phyloP scores from a whole-genome alignment of 495 filamentous ascomycete genomes.

The Diplogelasinospora grovesii region DNA sequence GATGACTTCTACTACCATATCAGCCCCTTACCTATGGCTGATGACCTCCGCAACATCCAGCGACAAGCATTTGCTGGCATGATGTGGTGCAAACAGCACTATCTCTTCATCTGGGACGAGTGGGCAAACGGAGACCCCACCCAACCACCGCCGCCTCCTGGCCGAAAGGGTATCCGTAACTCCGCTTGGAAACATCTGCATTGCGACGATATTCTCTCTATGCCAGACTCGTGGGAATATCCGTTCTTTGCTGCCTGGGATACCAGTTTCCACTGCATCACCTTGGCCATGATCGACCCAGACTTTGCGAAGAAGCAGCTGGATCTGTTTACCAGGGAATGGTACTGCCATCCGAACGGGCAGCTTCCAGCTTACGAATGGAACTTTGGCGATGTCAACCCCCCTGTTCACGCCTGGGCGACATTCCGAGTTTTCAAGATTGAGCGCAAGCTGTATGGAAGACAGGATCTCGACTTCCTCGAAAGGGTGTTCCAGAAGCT shows the following conservation, averaged over 20 bases:
- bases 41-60: constrained; percentile 92
- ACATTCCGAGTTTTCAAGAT: constrained; percentile 96
- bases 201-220: constrained; percentile 88
- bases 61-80: constrained; percentile 90
- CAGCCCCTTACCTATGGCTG: constrained; percentile 88
- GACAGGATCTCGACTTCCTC: constrained; percentile 89
- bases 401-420: constrained; percentile 93
- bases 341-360: constrained; percentile 99
- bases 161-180: constrained; percentile 76
- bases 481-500: constrained; percentile 96
- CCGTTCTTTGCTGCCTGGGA: constrained; percentile 99
- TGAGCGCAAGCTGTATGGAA: constrained; percentile 92
- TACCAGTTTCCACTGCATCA: constrained; percentile 92
- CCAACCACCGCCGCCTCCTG: constrained; percentile 74
- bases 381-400: constrained; percentile 98
- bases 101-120: constrained; percentile 94
- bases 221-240: constrained; percentile 98
- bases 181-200: constrained; percentile 87
- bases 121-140: constrained; percentile 78
- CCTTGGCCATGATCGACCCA: constrained; percentile 92
- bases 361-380: constrained; percentile 89
- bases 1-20: constrained; percentile 94
- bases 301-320: constrained; percentile 98
- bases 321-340: constrained; percentile 89
- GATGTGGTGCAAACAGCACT: constrained; percentile 97